These are phyloP conservation scores for Ophiostoma perfectum DNA, from an alignment of 2,329 filamentous ascomycete genomes.

Conservation along the genomic window DNA sequence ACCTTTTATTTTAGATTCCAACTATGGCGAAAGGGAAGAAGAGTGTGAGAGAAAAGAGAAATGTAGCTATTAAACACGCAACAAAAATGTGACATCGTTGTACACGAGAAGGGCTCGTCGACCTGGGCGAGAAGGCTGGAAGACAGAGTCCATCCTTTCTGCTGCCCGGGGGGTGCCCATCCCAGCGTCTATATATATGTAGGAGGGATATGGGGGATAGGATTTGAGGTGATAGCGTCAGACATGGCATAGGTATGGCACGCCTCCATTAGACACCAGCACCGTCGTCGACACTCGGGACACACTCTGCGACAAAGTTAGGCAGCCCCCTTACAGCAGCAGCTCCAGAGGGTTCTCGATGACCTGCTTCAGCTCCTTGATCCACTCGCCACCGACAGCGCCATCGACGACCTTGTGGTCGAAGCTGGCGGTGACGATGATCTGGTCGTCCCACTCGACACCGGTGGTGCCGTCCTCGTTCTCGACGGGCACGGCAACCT, in stretches of 20 bases:
- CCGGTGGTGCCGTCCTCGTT: slow-evolving; percentile 69
- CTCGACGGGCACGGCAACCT: slow-evolving; percentile 85
- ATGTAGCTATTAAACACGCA: slow-evolving; percentile 23
- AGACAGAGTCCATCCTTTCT: background rate
- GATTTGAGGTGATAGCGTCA: slow-evolving; percentile 9
- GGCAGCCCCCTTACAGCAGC: slow-evolving; percentile 60
- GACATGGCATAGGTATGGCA: slow-evolving; percentile 6
- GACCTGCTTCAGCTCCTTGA: slow-evolving; percentile 93
- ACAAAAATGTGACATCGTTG: slow-evolving; percentile 21
- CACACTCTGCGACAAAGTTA: background rate
- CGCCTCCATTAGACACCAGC: slow-evolving; percentile 21
- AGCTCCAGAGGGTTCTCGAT: slow-evolving; percentile 96
- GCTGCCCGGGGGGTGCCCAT: background rate
- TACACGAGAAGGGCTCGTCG: slow-evolving; percentile 19
- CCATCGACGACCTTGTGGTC: slow-evolving; percentile 99
- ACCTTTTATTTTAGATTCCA: slow-evolving; percentile 18
- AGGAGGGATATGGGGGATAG: slow-evolving; percentile 9
- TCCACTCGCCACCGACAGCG: slow-evolving; percentile 92
- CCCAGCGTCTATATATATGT: slow-evolving; percentile 20
- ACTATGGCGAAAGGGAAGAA: slow-evolving; percentile 11
- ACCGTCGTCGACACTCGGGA: slow-evolving; percentile 7
- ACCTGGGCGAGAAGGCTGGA: slow-evolving; percentile 10
- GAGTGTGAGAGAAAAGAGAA: slow-evolving; percentile 15
- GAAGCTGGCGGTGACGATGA: slow-evolving; percentile 89
- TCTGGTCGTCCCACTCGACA: slow-evolving; percentile 95